Conservation (phyloP, 805 yeast genomes). For the Pichia deserticola region DNA sequence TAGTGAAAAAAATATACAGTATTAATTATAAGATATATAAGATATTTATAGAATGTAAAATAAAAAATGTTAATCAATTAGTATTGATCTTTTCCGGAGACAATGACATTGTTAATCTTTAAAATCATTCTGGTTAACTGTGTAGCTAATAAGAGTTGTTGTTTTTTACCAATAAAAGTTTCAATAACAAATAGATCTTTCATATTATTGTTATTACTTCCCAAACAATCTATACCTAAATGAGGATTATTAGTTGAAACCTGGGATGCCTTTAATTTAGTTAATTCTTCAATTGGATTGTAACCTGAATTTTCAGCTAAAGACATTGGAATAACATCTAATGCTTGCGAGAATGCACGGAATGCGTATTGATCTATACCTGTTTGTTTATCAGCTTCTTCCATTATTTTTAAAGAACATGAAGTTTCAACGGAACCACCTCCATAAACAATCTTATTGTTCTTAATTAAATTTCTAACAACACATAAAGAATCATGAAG, state of each 20-base stretch:
- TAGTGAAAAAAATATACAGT: no score
- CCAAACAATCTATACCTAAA: constrained; percentile 92
- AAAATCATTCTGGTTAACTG: constrained; percentile 96
- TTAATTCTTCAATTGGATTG: constrained; percentile 85
- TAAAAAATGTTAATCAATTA: constrained; percentile 6
- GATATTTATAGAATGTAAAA: not conserved
- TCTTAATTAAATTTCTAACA: constrained; percentile 88
- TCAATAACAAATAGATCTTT: constrained; percentile 89
- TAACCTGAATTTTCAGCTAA: constrained; percentile 96
- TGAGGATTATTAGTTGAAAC: constrained; percentile 60
- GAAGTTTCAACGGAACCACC: constrained; percentile 98
- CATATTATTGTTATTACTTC: constrained; percentile 86
- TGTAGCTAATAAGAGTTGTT: constrained; percentile 90
- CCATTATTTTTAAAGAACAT: constrained; percentile 83
- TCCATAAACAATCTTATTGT: constrained; percentile 94
- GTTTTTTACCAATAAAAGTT: constrained; percentile 95
- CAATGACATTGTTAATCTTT: constrained; percentile 93
- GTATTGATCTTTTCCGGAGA: constrained; percentile 36
- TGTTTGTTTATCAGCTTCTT: constrained; percentile 85
- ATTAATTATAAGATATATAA: no score
- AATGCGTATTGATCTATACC: constrained; percentile 98
- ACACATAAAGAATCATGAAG: constrained; percentile 95
- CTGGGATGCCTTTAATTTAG: constrained; percentile 78
- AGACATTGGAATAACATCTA: constrained; percentile 89
- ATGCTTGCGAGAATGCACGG: constrained; percentile 87